Conservation (phyloP, 176 grass and related monocot species). For the Paspalum notatum region DNA sequence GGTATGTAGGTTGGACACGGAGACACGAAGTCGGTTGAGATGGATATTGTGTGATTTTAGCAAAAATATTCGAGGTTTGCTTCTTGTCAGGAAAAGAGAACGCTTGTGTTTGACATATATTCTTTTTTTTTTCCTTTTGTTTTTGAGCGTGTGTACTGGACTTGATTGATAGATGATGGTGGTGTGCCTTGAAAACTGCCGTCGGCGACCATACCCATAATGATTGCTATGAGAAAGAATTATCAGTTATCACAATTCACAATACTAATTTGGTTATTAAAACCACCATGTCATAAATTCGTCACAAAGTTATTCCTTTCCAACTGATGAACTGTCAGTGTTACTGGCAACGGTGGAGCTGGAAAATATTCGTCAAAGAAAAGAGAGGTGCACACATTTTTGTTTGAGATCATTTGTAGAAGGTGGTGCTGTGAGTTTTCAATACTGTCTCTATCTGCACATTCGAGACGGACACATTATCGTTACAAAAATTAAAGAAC, state of each 20-base stretch:
- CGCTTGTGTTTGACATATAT: not conserved
- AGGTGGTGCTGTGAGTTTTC: not conserved
- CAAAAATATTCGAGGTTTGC: not conserved
- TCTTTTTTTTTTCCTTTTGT: not conserved
- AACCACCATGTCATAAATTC: not conserved
- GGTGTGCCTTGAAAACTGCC: not conserved
- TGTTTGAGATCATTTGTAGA: not conserved
- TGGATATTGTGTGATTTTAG: slow-evolving; percentile 32
- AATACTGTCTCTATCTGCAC: not conserved
- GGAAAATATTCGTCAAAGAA: not conserved
- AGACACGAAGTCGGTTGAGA: not conserved
- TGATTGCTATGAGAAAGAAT: too few species aligned
- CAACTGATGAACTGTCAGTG: not conserved
- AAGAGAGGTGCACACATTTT: not conserved
- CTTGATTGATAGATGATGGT: not conserved
- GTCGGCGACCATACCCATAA: too few species aligned
- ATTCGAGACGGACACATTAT: not conserved
- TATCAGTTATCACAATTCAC: too few species aligned
- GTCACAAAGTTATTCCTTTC: not conserved
- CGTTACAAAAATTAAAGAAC: not conserved
- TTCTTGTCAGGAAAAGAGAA: not conserved
- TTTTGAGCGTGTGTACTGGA: not conserved
- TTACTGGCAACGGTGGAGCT: not conserved
- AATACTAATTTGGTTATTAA: too few species aligned
- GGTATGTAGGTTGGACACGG: not conserved